Base-by-base conservation (phyloP, 192 early-diverging fungal species). In the Backusella psychrophila region DNA sequence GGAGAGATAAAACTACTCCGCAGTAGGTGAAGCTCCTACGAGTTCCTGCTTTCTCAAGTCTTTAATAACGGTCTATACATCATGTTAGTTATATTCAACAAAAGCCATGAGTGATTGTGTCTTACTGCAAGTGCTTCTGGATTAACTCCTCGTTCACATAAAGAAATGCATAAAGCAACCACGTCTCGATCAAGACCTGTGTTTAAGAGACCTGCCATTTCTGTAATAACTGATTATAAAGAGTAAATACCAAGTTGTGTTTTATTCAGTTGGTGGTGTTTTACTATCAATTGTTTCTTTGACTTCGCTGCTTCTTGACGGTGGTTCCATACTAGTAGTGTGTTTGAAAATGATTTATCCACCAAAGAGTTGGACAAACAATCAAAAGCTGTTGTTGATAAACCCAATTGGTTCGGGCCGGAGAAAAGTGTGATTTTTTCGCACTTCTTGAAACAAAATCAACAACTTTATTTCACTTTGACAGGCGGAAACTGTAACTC, bases 141-240 rank as follows among this genome's bases (percentile, higher is more conserved):
- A 75, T 96, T 95, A 34, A 90, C 92, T 14, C 94, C 94, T n/a
- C 78, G 79, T 77, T 96, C 94, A 77, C 90, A 91, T 26, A 96
- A 82, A 12, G 90, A 89, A 5, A 95, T 86, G 75, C 94, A 96
- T 3, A 91, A 73, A 0, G 91, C 86, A 11, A 96, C 85, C 0
- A 92, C 84, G 36, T 96, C 89, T 21, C 91, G 82, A 79, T 93
- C 91, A 8, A 96, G 83, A 0, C 90, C 91, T 3, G 91, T 92
- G 66, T 91, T 91, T 29, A 96, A 85, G 19, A 96, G 75, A 1
- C 78, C 81, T 4, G 94, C 90, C 68, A 96, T 92, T 82, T 95
- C 93, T 74, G 86, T 78, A 59, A 95, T 15, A 21, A 49, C 46
- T 49, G 19, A 49, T 6, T 49, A 44, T 17, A 44, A 44, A 17